Conservation (phyloP, 2,329 filamentous ascomycete genomes). For the Stachybotrys chartarum region DNA sequence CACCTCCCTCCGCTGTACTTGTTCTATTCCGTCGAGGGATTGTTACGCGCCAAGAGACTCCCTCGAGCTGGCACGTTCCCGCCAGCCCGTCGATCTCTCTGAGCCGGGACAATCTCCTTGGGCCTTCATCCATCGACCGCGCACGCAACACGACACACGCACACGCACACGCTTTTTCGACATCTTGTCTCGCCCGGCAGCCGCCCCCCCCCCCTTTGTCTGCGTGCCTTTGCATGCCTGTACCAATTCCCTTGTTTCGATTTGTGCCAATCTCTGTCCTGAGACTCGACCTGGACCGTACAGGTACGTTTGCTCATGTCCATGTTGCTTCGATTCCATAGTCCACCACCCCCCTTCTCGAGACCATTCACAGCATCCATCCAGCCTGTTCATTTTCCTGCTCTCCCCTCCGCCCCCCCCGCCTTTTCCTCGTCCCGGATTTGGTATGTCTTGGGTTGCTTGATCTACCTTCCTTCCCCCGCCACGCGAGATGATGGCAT, state of each 20-base stretch:
- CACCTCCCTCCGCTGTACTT: not conserved
- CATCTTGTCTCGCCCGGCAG: too few relatives aligned
- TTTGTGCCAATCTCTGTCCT: too few relatives aligned
- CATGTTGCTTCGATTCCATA: not conserved
- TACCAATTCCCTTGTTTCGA: too few relatives aligned
- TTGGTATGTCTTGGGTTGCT: not conserved
- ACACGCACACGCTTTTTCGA: too few relatives aligned
- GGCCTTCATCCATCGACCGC: not conserved
- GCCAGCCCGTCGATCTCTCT: not conserved
- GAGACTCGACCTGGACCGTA: too few relatives aligned
- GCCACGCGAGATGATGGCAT: constrained; percentile 3
- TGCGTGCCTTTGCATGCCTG: too few relatives aligned
- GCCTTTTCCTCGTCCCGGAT: not conserved
- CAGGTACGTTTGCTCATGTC: not conserved
- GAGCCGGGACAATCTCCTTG: not conserved
- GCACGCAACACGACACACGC: too few relatives aligned
- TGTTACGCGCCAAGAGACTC: not conserved
- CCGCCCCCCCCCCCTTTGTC: too few relatives aligned
- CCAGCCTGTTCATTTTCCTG: not conserved
- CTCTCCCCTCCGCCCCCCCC: not conserved
- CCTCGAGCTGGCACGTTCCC: not conserved
- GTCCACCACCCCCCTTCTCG: not conserved
- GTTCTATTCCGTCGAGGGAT: not conserved
- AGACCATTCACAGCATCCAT: not conserved
- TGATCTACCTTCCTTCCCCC: not conserved